Evolutionary conservation across 495 filamentous ascomycete genomes (phyloP), one percentile per base, ranked within the genome.

Genomic region (Ascobolus immersus): DNA sequence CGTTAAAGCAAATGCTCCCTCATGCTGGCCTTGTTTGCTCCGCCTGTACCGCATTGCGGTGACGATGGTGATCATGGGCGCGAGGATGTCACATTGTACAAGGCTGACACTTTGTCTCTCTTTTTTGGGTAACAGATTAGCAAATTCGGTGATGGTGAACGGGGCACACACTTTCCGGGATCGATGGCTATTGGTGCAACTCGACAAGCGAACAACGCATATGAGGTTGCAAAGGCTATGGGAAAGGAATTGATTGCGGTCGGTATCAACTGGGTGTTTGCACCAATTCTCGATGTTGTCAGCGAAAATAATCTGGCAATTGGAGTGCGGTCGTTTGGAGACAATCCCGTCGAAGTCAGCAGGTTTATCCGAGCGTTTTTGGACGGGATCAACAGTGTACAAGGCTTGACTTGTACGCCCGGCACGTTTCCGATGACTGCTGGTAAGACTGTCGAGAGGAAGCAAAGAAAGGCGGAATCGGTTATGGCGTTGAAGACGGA

Each of bases 221-320:
- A 49, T 35, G 49, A 52, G 15, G 37, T 52, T 22, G 49, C 49
- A 11, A 51, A 48, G 22, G 49, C 49, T 15, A 52, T 45, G n/a
- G 49, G 42, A 5, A 42, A 41, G 39, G 49, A 52, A 34, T 34
- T 52, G 6, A 39, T 41, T 12, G 45, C 49, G 25, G 45, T 52
- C 17, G 49, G 49, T 14, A 47, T 52, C 17, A 52, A 52, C 33
- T 52, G 49, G 49, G 50, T 50, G 32, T 52, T 52, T 33, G 49
- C 46, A 7, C 49, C 49, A 17, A 40, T 52, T 21, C 30, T 51
- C 13, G 49, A 52, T 39, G 49, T 52, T 18, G 36, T 49, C 22
- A 52, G 38, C 34, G 43, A 44, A 23, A 30, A 38, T 4, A 42
- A 45, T 30, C 38, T 39, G 25, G 15, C 36, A 17, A 24, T 50